Base-by-base conservation (phyloP, 163 green algal species). In the Scenedesmus sp. region DNA sequence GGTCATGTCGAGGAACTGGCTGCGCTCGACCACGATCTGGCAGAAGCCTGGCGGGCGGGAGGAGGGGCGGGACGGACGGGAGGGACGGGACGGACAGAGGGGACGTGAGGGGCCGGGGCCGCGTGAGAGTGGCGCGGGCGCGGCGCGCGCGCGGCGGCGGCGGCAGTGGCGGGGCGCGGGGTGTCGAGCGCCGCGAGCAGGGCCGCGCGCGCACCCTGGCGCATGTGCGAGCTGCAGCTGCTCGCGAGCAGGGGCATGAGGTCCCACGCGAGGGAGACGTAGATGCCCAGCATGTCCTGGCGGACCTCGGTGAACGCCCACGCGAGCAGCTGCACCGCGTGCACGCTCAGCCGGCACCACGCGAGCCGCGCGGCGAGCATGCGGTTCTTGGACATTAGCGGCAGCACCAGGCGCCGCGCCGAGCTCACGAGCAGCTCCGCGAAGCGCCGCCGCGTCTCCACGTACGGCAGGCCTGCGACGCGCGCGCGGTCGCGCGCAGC, bases 1-100 rank as follows among this genome's bases (percentile, higher is more conserved):
- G 39, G 24, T 64, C 13, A 31, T 29, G 48, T 81, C 74, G 9
- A 81, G 74, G 28, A 75, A 65, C 62, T 73, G 51, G 24, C 60
- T 50, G 3, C 51, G 50, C 34, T 81, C 74, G 33, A 81, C 26
- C n/a, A 81, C 44, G 50, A 75, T 24, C 74, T 81, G 74, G 36
- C 74, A 81, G 63, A 75, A 81, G 26, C 74, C 74, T 81, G 63
- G 4, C n/a, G n/a, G n/a, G n/a, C n/a, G n/a, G n/a, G n/a, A n/a
- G n/a, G n/a, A n/a, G n/a, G n/a, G n/a, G n/a, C n/a, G n/a, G n/a
- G n/a, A n/a, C n/a, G n/a, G n/a, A n/a, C n/a, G n/a, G n/a, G n/a
- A n/a, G n/a, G n/a, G n/a, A n/a, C n/a, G n/a, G n/a, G n/a, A n/a
- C n/a, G n/a, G n/a, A n/a, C n/a, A n/a, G n/a, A n/a, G n/a, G n/a